Percentiles rank a stretch among this genome's conserved stretches.
Conservation (phyloP, 208 protist species). For the Phytomonas sp. region DNA sequence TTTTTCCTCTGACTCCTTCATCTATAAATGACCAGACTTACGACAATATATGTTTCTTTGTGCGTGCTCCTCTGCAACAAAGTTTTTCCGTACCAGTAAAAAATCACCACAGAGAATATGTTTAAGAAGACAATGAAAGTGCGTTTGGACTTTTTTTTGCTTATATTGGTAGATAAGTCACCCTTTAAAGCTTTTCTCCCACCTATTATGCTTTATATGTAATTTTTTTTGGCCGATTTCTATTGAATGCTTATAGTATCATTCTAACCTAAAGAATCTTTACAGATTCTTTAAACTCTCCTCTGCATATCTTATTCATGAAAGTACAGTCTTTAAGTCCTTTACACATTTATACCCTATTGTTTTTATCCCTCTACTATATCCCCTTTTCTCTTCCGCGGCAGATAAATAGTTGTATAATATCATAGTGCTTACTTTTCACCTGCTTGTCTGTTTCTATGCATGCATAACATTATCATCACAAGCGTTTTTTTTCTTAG, state of each 20-base stretch:
- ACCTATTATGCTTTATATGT: background rate
- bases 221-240: background rate
- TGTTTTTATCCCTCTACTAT: background rate
- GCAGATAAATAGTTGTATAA: background rate
- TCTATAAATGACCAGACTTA: background rate
- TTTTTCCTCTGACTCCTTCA: constrained; percentile 7
- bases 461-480: background rate
- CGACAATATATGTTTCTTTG: background rate
- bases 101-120: background rate
- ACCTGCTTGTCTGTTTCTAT: background rate
- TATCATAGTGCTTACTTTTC: background rate
- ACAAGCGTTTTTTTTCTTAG: background rate
- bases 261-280: background rate
- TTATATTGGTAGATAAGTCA: background rate
- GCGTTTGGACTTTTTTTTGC: background rate
- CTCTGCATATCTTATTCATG: background rate
- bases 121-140: background rate
- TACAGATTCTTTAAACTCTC: background rate
- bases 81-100: background rate
- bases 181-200: background rate
- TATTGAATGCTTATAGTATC: background rate
- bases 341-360: background rate
- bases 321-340: background rate
- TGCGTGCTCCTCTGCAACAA: background rate
- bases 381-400: background rate